A percentile compares a stretch with the other conserved stretches of the same genome.
phyloP scores from a whole-genome alignment of 768 basidiomycete genomes.

The Tulasnella sp. region DNA sequence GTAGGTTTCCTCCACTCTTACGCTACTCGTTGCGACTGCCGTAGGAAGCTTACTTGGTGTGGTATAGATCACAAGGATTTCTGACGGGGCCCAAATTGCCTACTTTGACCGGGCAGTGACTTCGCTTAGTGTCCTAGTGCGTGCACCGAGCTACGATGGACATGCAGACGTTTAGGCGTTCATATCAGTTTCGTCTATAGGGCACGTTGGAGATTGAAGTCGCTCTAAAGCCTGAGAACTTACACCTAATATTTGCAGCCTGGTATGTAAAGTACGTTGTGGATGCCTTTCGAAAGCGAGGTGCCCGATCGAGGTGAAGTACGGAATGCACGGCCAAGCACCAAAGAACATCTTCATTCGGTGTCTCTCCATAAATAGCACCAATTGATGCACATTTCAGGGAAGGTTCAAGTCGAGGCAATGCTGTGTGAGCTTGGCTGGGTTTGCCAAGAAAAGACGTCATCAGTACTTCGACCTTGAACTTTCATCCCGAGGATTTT shows the following conservation, averaged over 20 bases:
- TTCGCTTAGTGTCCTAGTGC: neutral
- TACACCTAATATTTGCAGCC: neutral
- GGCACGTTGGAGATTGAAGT: neutral
- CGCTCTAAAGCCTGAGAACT: neutral
- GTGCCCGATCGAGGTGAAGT: neutral
- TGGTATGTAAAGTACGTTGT: neutral
- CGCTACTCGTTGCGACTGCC: neutral
- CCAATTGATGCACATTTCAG: too few species aligned
- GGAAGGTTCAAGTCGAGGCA: too few species aligned
- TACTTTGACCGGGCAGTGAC: neutral
- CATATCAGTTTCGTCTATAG: neutral
- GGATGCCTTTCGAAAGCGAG: neutral
- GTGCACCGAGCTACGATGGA: neutral
- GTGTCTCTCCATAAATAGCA: too few species aligned
- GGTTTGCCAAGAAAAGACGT: neutral
- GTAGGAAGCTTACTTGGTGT: neutral
- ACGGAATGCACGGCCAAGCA: too few species aligned
- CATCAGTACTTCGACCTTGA: neutral
- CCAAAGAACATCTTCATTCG: too few species aligned
- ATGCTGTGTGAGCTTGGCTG: too few species aligned
- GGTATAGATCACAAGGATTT: neutral
- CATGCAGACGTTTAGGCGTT: neutral
- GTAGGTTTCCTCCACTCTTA: neutral
- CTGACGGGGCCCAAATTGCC: neutral
- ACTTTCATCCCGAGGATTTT: too few species aligned